Base-by-base conservation (phyloP, 1,284 basidiomycete genomes). In the Moesziomyces antarcticus region DNA sequence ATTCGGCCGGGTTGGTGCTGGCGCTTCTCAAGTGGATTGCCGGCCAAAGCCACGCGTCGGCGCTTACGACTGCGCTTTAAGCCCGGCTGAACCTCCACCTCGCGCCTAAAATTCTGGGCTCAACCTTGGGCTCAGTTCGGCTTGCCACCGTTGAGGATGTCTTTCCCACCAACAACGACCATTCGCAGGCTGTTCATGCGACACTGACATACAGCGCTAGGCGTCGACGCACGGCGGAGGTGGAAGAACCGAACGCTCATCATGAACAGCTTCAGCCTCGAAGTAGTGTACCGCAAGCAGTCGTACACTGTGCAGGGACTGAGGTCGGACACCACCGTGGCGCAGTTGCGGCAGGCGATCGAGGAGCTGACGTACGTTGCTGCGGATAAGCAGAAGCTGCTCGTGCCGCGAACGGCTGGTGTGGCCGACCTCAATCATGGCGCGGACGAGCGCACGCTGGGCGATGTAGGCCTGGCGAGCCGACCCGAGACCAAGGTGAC, bases 311-410 rank as follows among this genome's bases (percentile, higher is more conserved):
- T 72, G n/a, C 42, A 50, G 4, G 21, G 40, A 0, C 42, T 70
- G 8, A 22, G 49, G 21, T 18, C 50, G 7, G 27, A 49, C 4
- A 59, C 46, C 13, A 60, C 63, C 5, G 16, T 79, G 18, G 40
- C 50, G 21, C 47, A 56, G 8, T 61, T 79, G 5, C 72, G 69
- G 25, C 37, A 69, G 35, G 46, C 50, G 7, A 70, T 79, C 24
- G 42, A 65, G 37, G 30, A 66, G 27, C 41, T 70, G n/a, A 77
- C 73, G 4, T 59, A 42, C 25, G 73, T 79, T 2, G 57, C 62
- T 7, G 42, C 46, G 5, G 55, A 71, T 21, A 71, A 77, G 47
- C 77, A 79, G 49, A 79, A 77, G 56, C 56, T 79, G 37, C 67
- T 79, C 5, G 55, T 68, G 1, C 61, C 73, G 7, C 52, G 56